Conservation (phyloP, 1,284 basidiomycete genomes). For the Cerioporus squamosus region DNA sequence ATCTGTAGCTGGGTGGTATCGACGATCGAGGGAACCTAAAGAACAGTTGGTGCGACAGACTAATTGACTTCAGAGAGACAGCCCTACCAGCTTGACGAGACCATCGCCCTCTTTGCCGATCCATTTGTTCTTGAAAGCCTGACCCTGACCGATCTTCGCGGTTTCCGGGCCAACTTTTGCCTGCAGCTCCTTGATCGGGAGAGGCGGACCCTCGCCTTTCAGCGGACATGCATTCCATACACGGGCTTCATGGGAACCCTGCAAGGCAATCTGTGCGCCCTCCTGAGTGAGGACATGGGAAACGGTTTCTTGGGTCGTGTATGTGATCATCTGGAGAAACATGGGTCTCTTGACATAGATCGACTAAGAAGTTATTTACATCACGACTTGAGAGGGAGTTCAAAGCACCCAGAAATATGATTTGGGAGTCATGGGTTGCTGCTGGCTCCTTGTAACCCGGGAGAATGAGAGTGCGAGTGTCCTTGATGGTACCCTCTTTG, state of each 20-base stretch:
- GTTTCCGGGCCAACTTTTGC: slow-evolving; percentile 80
- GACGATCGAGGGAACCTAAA: slow-evolving; percentile 63
- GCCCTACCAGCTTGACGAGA: slow-evolving; percentile 84
- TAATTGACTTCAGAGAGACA: too few species aligned
- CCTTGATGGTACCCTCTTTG: slow-evolving; percentile 60
- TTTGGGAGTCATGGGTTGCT: slow-evolving; percentile 75
- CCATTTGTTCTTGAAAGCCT: slow-evolving; percentile 98
- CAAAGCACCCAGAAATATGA: slow-evolving; percentile 82
- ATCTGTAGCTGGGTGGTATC: slow-evolving; percentile 82
- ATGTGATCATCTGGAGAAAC: slow-evolving; percentile 78
- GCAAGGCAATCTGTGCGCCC: slow-evolving; percentile 76
- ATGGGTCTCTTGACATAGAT: slow-evolving; percentile 4
- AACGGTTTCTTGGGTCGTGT: slow-evolving; percentile 78
- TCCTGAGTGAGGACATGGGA: slow-evolving; percentile 80
- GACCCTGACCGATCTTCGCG: slow-evolving; percentile 90
- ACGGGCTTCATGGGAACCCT: slow-evolving; percentile 93
- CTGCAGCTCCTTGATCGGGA: slow-evolving; percentile 73
- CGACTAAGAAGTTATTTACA: slow-evolving; percentile 49
- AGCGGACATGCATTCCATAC: slow-evolving; percentile 85
- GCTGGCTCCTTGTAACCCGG: slow-evolving; percentile 66
- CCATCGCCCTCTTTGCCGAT: slow-evolving; percentile 91
- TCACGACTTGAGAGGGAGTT: slow-evolving; percentile 89
- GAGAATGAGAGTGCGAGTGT: slow-evolving; percentile 75
- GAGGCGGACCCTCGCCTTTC: slow-evolving; percentile 69
- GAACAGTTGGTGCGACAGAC: not conserved